Percentiles rank a stretch among this genome's conserved stretches.
These are phyloP conservation scores for Tricholoma sp. DNA, from an alignment of 768 basidiomycete species.

Conservation along the genomic window DNA sequence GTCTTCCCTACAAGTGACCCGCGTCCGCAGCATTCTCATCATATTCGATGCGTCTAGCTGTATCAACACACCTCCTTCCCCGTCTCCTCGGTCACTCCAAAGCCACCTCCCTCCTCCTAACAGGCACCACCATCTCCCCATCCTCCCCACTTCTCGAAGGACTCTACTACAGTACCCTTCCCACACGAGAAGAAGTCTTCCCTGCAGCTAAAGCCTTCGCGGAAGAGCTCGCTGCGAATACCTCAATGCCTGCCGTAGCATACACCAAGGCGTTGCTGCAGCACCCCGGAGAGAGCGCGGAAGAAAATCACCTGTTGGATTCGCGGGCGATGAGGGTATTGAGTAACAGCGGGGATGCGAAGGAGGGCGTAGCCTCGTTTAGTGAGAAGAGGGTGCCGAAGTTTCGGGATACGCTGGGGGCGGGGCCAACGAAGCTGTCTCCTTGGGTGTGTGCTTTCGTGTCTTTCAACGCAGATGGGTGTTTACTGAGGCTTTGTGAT, in stretches of 20 bases:
- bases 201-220: constrained; percentile 49
- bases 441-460: constrained; percentile 42
- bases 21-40: no score
- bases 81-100: constrained; percentile 48
- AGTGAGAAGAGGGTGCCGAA: constrained; percentile 39
- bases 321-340: constrained; percentile 42
- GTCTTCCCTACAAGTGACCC: neutral
- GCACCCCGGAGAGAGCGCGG: constrained; percentile 42
- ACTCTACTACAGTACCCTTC: constrained; percentile 43
- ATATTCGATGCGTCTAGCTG: constrained; percentile 19
- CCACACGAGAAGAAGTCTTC: constrained; percentile 46
- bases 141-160: constrained; percentile 37
- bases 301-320: constrained; percentile 52
- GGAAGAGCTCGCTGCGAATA: constrained; percentile 44
- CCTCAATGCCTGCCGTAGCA: constrained; percentile 46
- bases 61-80: constrained; percentile 47
- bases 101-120: constrained; percentile 46
- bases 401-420: constrained; percentile 40
- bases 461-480: neutral
- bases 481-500: neutral
- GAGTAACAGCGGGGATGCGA: constrained; percentile 33
- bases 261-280: constrained; percentile 49
- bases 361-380: constrained; percentile 46
- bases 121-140: constrained; percentile 39
- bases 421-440: constrained; percentile 35